A percentile compares a stretch with the other conserved stretches of the same genome.
Evolutionary conservation across 371 early-diverging fungal genomes (phyloP).

Genomic region (Rhizopus microsporus): DNA sequence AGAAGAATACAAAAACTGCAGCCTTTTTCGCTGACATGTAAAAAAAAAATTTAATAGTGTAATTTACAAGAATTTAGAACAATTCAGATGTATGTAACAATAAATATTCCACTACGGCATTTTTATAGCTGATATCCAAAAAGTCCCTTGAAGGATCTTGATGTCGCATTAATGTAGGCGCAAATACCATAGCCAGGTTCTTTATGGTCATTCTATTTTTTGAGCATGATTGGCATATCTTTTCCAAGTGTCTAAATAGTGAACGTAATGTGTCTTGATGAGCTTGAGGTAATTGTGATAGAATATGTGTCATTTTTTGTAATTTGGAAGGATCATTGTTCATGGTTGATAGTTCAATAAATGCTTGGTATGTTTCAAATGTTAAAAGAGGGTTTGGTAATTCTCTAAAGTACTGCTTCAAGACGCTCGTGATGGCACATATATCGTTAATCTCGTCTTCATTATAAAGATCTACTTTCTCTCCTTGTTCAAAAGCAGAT

Average conservation of each 20-base stretch:
- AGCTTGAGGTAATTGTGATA: slow-evolving; percentile 37
- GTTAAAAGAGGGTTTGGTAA: slow-evolving; percentile 92
- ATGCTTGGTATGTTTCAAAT: slow-evolving; percentile 71
- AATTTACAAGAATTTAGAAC: slow-evolving; percentile 9
- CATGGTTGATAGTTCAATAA: slow-evolving; percentile 62
- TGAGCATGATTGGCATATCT: slow-evolving; percentile 53
- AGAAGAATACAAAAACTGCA: slow-evolving; percentile 9
- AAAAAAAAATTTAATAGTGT: neutral
- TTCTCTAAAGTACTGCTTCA: slow-evolving; percentile 94
- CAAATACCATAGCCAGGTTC: slow-evolving; percentile 92
- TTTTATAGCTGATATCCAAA: slow-evolving; percentile 78
- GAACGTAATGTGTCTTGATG: slow-evolving; percentile 39
- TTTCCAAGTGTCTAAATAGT: slow-evolving; percentile 36
- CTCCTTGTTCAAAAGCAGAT: slow-evolving; percentile 52
- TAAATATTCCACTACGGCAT: slow-evolving; percentile 61
- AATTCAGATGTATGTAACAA: slow-evolving; percentile 20
- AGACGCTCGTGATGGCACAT: slow-evolving; percentile 83
- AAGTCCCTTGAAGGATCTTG: slow-evolving; percentile 71
- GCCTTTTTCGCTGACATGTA: slow-evolving; percentile 36
- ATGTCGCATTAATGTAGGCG: slow-evolving; percentile 84
- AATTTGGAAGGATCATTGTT: slow-evolving; percentile 19
- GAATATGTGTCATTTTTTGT: slow-evolving; percentile 14
- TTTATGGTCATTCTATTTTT: slow-evolving; percentile 85
- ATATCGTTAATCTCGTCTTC: slow-evolving; percentile 61
- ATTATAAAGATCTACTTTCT: slow-evolving; percentile 53